phyloP scores from a whole-genome alignment of 345 rosid genomes.

The Linum usitatissimum region DNA sequence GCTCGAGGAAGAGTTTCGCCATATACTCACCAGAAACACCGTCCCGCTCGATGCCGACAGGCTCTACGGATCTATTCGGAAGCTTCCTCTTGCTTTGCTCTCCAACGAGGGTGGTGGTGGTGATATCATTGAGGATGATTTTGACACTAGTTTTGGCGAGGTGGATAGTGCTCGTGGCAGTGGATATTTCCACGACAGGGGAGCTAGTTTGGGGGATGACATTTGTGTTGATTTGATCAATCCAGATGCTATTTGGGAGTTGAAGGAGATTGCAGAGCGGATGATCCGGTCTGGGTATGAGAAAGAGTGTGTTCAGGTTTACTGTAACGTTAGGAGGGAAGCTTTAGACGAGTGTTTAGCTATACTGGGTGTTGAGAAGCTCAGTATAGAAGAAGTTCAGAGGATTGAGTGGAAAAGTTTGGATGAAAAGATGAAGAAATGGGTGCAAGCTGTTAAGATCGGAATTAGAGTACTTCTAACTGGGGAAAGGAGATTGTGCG shows the following conservation, averaged over 20 bases:
- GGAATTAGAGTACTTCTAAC: slow-evolving; percentile 55
- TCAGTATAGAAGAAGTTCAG: slow-evolving; percentile 92
- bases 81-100: slow-evolving; percentile 52
- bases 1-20: slow-evolving; percentile 87
- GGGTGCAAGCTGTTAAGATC: slow-evolving; percentile 83
- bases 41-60: slow-evolving; percentile 72
- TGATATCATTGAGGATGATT: slow-evolving; percentile 50
- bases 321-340: slow-evolving; percentile 64
- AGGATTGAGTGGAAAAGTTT: slow-evolving; percentile 74
- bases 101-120: slow-evolving; percentile 26
- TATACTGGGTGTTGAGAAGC: slow-evolving; percentile 76
- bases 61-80: slow-evolving; percentile 72
- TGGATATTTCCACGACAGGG: slow-evolving; percentile 69
- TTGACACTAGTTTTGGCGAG: slow-evolving; percentile 54
- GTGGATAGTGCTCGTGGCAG: slow-evolving; percentile 37
- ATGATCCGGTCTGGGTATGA: slow-evolving; percentile 89
- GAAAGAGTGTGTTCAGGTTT: slow-evolving; percentile 89
- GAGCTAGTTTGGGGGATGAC: slow-evolving; percentile 72
- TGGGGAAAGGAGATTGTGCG: slow-evolving; percentile 76
- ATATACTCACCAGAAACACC: slow-evolving; percentile 56
- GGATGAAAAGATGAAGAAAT: slow-evolving; percentile 99
- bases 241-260: slow-evolving; percentile 42
- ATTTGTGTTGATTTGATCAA: slow-evolving; percentile 68
- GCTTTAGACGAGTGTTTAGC: slow-evolving; percentile 72
- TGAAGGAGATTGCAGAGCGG: slow-evolving; percentile 76